Base-by-base conservation (phyloP, 208 protist species). In the Trypanosoma brucei region DNA sequence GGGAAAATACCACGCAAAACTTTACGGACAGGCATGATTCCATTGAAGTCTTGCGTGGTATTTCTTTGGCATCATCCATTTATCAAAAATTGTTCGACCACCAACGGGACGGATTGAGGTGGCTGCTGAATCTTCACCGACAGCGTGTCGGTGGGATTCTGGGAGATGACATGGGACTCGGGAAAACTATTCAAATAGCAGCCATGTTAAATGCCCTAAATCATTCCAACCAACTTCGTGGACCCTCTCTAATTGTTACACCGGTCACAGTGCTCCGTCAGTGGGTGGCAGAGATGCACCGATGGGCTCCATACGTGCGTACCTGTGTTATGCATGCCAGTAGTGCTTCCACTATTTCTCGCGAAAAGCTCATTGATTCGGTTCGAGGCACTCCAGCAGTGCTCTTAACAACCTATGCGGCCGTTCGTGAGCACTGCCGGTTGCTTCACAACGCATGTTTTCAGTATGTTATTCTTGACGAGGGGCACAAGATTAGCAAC, bases 401-500 rank as follows among this genome's bases (percentile, higher is more conserved):
- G 9, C 45, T 98, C 1, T 62, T 99, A 40, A 98, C 96, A 22
- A 98, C 98, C 4, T 99, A 98, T 65, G 69, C 89, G 2, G 68
- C 75, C 30, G 55, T 98, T 42, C 77, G 93, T 9, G 57, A 77
- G 35, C 62, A 96, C 79, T 76, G 75, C 50, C 54, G 52, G 14
- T 67, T 85, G 39, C 64, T 91, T 42, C 84, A 85, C 62, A 59
- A 36, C 33, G 81, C 73, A 3, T 75, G 70, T 14, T 98, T 97
- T 83, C 84, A 94, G 68, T 98, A 98, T 72, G 71, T 98, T 30
- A 85, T 99, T 5, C 88, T 99, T 42, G 98, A 99, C 68, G 97
- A 99, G 72, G 98, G 97, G 5, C 97, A 99, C 79, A 97, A 97
- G 61, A 96, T 98, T 55, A 76, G 89, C 58, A 99, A 99, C 79